phyloP scores from a whole-genome alignment of 1,139 yeast genomes.

The Yamadazyma blattariae region DNA sequence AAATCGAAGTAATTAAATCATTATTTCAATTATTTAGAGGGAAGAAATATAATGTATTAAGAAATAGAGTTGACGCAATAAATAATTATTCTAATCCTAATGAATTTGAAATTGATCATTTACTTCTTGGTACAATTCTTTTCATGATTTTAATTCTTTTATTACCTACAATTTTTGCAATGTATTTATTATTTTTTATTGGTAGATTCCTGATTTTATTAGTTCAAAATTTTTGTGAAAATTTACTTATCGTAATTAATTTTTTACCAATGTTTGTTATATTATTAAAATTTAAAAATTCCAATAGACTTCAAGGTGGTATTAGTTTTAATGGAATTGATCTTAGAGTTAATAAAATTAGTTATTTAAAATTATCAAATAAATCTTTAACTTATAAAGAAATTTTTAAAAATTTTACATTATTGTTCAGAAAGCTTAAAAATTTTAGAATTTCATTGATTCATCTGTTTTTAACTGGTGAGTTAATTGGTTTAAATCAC shows the following conservation, averaged over 20 bases:
- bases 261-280: slow-evolving; percentile 86
- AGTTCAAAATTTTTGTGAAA: slow-evolving; percentile 54
- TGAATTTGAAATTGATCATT: slow-evolving; percentile 75
- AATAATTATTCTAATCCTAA: slow-evolving; percentile 48
- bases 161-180: slow-evolving; percentile 84
- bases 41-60: slow-evolving; percentile 76
- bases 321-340: slow-evolving; percentile 39
- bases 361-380: slow-evolving; percentile 32
- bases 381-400: slow-evolving; percentile 38
- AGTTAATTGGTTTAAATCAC: slow-evolving; percentile 26
- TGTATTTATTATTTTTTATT: slow-evolving; percentile 71
- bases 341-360: slow-evolving; percentile 5
- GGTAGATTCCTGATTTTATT: slow-evolving; percentile 53
- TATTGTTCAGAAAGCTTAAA: slow-evolving; percentile 30
- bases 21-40: slow-evolving; percentile 87
- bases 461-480: slow-evolving; percentile 30
- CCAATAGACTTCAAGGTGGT: slow-evolving; percentile 90
- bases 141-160: slow-evolving; percentile 78
- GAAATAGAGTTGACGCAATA: slow-evolving; percentile 74
- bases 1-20: slow-evolving; percentile 64
- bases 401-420: slow-evolving; percentile 34
- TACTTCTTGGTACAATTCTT: slow-evolving; percentile 81
- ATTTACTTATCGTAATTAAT: slow-evolving; percentile 62
- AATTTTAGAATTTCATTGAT: slow-evolving; percentile 28
- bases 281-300: slow-evolving; percentile 74